Evolutionary conservation across 208 protist species (phyloP).

Genomic region (Giardia muris): DNA sequence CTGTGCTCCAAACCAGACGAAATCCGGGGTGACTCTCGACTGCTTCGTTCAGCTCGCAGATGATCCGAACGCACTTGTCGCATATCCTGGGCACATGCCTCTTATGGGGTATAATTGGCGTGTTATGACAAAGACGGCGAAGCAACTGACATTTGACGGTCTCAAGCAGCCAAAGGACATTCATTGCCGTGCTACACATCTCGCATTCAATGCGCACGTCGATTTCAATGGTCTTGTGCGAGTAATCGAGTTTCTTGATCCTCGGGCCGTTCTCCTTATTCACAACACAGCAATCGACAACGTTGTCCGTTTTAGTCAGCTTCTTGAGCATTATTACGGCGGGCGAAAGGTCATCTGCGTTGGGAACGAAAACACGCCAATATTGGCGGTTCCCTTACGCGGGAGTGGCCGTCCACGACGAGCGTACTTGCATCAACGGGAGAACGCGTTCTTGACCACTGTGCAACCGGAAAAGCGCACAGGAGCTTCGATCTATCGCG

Average conservation of each 20-base stretch:
- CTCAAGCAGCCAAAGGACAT: not conserved
- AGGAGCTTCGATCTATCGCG: too few relatives aligned
- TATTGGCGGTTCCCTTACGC: not conserved
- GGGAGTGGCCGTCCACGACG: not conserved
- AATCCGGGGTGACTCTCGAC: not conserved
- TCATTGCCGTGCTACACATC: not conserved
- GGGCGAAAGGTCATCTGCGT: not conserved
- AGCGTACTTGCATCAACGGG: not conserved
- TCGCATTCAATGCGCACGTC: not conserved
- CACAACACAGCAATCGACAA: not conserved
- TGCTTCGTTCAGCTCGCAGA: not conserved
- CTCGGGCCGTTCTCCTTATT: not conserved
- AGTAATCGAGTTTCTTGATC: not conserved
- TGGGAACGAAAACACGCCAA: not conserved
- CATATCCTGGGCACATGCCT: not conserved
- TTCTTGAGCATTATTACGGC: not conserved
- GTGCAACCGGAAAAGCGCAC: too few relatives aligned
- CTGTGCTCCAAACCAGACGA: not conserved
- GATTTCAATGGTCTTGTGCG: not conserved
- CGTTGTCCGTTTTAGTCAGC: not conserved
- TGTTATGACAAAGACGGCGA: not conserved
- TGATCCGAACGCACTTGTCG: not conserved
- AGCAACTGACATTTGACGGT: not conserved
- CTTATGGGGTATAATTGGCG: not conserved
- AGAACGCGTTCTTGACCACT: too few relatives aligned